phyloP scores from a whole-genome alignment of 768 basidiomycete species.

The Serendipita sp. region DNA sequence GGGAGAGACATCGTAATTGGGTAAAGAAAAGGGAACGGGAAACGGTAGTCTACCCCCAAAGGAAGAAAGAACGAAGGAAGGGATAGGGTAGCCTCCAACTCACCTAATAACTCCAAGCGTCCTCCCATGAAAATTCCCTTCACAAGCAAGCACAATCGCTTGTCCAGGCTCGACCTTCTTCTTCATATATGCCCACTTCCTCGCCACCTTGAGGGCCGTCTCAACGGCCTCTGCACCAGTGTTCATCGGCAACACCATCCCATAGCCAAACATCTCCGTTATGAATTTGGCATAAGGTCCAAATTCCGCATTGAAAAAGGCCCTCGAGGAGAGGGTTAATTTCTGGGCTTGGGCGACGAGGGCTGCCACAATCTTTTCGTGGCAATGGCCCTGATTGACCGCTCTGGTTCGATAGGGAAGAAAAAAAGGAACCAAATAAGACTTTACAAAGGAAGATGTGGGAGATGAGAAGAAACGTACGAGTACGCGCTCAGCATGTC shows the following conservation, averaged over 20 bases:
- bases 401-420: constrained; percentile 35
- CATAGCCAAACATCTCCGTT: constrained; percentile 74
- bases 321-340: constrained; percentile 86
- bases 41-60: no score
- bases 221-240: constrained; percentile 98
- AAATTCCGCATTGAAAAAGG: constrained; percentile 89
- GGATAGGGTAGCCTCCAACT: no score
- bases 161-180: constrained; percentile 69
- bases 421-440: not conserved
- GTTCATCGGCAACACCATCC: constrained; percentile 98
- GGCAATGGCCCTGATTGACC: constrained; percentile 92
- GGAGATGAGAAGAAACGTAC: constrained; percentile 29
- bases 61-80: no score
- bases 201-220: constrained; percentile 84
- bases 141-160: constrained; percentile 73
- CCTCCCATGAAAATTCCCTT: constrained; percentile 91
- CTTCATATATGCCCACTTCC: constrained; percentile 92
- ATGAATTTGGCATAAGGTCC: constrained; percentile 80
- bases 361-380: constrained; percentile 70
- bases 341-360: constrained; percentile 73
- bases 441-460: constrained; percentile 6
- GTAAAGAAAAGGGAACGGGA: no score
- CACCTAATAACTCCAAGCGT: constrained; percentile 78
- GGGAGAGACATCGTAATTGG: not conserved
- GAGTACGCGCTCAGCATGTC: constrained; percentile 98